Evolutionary conservation across 2,329 filamentous ascomycete genomes (phyloP).

Genomic region (Fonsecaea nubica): DNA sequence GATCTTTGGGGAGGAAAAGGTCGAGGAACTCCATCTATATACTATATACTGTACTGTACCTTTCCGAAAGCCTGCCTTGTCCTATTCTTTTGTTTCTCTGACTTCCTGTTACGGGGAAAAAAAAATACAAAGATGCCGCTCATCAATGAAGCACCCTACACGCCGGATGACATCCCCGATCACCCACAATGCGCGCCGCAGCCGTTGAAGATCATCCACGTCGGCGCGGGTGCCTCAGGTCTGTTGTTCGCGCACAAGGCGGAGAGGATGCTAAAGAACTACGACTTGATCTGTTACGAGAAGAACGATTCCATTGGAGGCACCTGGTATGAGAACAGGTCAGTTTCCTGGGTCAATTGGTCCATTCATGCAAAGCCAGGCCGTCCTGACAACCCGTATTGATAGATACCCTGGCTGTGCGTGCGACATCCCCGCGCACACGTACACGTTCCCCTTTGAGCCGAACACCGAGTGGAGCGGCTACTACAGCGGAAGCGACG

Average conservation of each 20-base stretch:
- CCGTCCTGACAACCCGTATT: background rate
- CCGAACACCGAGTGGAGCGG: slow-evolving; percentile 39
- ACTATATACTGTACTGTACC: too few relatives aligned
- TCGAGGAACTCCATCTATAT: too few relatives aligned
- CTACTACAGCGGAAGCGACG: slow-evolving; percentile 40
- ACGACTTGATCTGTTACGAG: slow-evolving; percentile 34
- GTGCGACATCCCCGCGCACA: slow-evolving; percentile 47
- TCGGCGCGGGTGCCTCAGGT: slow-evolving; percentile 35
- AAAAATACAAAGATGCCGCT: slow-evolving; percentile 18
- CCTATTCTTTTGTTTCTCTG: background rate
- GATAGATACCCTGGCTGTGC: slow-evolving; percentile 29
- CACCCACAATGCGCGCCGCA: slow-evolving; percentile 32
- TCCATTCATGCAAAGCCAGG: too few relatives aligned
- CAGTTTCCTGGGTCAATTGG: background rate
- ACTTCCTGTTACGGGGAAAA: background rate
- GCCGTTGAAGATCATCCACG: slow-evolving; percentile 36
- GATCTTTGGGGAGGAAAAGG: too few relatives aligned
- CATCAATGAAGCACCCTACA: slow-evolving; percentile 19
- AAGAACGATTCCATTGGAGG: slow-evolving; percentile 33
- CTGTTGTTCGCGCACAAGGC: slow-evolving; percentile 32
- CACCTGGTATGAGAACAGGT: slow-evolving; percentile 31
- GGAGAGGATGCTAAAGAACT: slow-evolving; percentile 46
- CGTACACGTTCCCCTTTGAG: slow-evolving; percentile 35
- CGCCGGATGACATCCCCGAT: slow-evolving; percentile 27
- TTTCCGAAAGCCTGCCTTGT: background rate